These are phyloP conservation scores for Camelina sativa DNA, from an alignment of 345 rosid genomes.

Conservation along the genomic window DNA sequence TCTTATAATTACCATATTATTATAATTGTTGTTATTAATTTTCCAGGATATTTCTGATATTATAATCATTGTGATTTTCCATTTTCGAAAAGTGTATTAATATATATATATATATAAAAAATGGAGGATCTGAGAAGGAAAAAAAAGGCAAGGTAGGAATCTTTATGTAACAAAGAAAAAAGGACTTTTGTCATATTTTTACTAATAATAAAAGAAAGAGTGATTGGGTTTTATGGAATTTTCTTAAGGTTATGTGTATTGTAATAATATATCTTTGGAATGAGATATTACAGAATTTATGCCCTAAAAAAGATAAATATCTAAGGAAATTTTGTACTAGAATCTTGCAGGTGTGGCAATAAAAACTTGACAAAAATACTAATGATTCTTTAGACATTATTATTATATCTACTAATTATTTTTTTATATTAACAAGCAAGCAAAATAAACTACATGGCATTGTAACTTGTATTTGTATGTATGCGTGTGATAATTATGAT, in stretches of 20 bases:
- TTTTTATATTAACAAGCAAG: neutral
- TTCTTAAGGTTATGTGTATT: slow-evolving; percentile 46
- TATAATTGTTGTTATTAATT: slow-evolving; percentile 37
- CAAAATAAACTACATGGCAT: neutral
- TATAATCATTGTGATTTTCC: slow-evolving; percentile 40
- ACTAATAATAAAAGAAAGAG: slow-evolving; percentile 44
- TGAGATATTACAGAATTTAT: slow-evolving; percentile 40
- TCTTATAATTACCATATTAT: slow-evolving; percentile 48
- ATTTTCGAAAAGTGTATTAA: slow-evolving; percentile 43
- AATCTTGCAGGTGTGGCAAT: slow-evolving; percentile 33
- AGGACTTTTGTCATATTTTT: slow-evolving; percentile 31
- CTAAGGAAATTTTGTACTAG: slow-evolving; percentile 29
- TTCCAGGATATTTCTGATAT: slow-evolving; percentile 40
- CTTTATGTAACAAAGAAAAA: slow-evolving; percentile 44
- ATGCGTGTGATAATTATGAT: slow-evolving; percentile 8
- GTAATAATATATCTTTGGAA: slow-evolving; percentile 27
- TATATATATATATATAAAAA: slow-evolving; percentile 41
- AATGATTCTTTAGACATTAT: slow-evolving; percentile 31
- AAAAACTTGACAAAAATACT: slow-evolving; percentile 32
- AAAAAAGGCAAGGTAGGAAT: slow-evolving; percentile 28
- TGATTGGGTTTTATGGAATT: slow-evolving; percentile 33
- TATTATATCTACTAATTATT: slow-evolving; percentile 23
- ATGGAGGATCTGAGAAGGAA: slow-evolving; percentile 40
- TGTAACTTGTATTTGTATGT: neutral
- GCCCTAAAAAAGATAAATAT: slow-evolving; percentile 33